A percentile compares a stretch with the other conserved stretches of the same genome.
Evolutionary conservation across 805 yeast species (phyloP).

Genomic region (Clavispora santaluciae): DNA sequence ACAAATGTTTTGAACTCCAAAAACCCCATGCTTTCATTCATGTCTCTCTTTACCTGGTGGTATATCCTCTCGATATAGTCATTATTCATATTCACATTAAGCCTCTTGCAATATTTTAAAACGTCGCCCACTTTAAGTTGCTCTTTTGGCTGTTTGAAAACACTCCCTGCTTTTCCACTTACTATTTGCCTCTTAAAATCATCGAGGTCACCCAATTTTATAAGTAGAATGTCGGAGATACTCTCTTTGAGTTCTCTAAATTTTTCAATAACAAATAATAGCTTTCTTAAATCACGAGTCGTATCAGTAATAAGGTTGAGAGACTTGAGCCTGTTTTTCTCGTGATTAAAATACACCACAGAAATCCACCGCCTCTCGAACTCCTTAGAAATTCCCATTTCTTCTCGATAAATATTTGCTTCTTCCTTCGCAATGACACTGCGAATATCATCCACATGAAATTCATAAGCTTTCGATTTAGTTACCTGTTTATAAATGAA

Average conservation of each 20-base stretch:
- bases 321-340: conserved; percentile 64
- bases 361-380: conserved; percentile 73
- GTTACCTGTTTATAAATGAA: conserved; percentile 43
- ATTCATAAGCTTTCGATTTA: conserved; percentile 21
- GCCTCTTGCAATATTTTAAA: conserved; percentile 54
- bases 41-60: conserved; percentile 30
- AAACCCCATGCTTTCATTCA: conserved; percentile 48
- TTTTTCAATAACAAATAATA: conserved; percentile 55
- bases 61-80: conserved; percentile 48
- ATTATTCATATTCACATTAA: conserved; percentile 70
- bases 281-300: conserved; percentile 52
- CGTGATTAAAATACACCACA: conserved; percentile 59
- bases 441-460: conserved; percentile 57
- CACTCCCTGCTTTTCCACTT: conserved; percentile 17
- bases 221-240: conserved; percentile 46
- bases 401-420: conserved; percentile 83
- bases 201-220: conserved; percentile 35
- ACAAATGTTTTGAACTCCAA: conserved; percentile 76
- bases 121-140: conserved; percentile 62
- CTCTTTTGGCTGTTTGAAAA: conserved; percentile 21
- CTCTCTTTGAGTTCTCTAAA: conserved; percentile 61
- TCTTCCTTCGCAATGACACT: conserved; percentile 59
- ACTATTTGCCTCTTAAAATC: conserved; percentile 23
- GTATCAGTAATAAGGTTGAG: conserved; percentile 71
- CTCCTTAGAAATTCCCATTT: conserved; percentile 66